Evolutionary conservation across 345 rosid species (phyloP), one percentile per base, ranked within the genome.

Genomic region (Salix koriyanagi): DNA sequence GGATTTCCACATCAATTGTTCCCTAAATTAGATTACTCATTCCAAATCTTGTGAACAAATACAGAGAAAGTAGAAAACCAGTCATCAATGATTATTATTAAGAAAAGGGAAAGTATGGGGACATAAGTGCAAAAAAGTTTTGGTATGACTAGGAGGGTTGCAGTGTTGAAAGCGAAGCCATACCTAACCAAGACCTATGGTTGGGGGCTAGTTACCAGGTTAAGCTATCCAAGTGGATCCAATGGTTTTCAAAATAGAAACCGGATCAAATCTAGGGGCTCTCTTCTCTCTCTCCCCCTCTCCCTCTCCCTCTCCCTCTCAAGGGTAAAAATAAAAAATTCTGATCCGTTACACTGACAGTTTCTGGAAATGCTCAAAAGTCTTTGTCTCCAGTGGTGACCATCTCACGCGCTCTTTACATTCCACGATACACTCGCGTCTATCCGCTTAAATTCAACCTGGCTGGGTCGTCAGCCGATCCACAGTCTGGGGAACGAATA

Each of bases 211-310:
- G 73, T 74, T 60, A 48, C 18, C 19, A 42, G 8, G 66, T 70
- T 14, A 23, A 10, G 26, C 37, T 8, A 39, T 60, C 75, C 15
- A 62, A 71, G 67, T 74, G 72, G 61, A 67, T 67, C 75, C 82
- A 71, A 81, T 81, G 85, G 85, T 79, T 81, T 85, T 54, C 21
- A 10, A 42, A 42, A 12, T 11, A 10, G 46, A 42, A 42, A 42
- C 46, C 46, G 3, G 4, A 42, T 12, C 16, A 76, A 83, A 84
- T 75, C 88, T 74, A 74, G 81, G 86, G 85, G 81, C 85, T 74
- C 9, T 66, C 16, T 66, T 34, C 65, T 25, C 10, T 7, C 11
- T 50, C n/a, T 28, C 7, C 7, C 2, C 9, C 44, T 34, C 65
- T 25, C 10, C 4, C 12, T 50, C n/a, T 23, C 10, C 3, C 12